These are phyloP conservation scores for Artomyces pyxidatus DNA, from an alignment of 768 basidiomycete species.

Conservation along the genomic window DNA sequence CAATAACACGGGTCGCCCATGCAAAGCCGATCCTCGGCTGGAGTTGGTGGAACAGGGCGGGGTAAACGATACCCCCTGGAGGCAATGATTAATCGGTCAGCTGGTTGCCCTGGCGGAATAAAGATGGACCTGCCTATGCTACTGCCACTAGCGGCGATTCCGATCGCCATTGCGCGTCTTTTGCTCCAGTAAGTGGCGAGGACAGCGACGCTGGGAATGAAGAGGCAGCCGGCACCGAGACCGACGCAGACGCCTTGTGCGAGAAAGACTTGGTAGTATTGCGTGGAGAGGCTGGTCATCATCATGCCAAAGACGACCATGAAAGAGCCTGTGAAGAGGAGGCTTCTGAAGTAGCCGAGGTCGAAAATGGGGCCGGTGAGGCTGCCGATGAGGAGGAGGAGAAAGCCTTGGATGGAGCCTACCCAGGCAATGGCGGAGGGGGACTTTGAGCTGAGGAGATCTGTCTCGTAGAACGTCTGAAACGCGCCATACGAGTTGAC, in stretches of 20 bases:
- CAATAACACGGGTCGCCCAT: slow-evolving; percentile 21
- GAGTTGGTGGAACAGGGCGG: slow-evolving; percentile 22
- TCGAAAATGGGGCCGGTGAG: slow-evolving; percentile 17
- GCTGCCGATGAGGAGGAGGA: slow-evolving; percentile 11
- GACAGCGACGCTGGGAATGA: slow-evolving; percentile 34
- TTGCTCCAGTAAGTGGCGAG: slow-evolving; percentile 38
- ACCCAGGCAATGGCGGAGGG: slow-evolving; percentile 18
- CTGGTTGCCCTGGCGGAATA: not conserved
- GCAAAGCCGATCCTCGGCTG: slow-evolving; percentile 20
- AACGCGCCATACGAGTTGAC: slow-evolving; percentile 16
- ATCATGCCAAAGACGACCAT: slow-evolving; percentile 12
- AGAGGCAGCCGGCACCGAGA: slow-evolving; percentile 35
- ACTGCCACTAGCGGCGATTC: slow-evolving; percentile 33
- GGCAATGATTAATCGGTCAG: not conserved
- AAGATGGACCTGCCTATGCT: slow-evolving; percentile 15
- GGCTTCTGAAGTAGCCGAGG: slow-evolving; percentile 12
- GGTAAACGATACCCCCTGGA: slow-evolving; percentile 20
- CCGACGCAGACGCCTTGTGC: slow-evolving; percentile 37
- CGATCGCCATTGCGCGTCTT: slow-evolving; percentile 34
- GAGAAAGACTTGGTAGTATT: slow-evolving; percentile 31
- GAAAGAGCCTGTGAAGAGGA: slow-evolving; percentile 15
- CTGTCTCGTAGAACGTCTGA: slow-evolving; percentile 11
- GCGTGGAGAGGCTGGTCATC: slow-evolving; percentile 13
- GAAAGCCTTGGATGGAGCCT: slow-evolving; percentile 15
- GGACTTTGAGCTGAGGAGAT: slow-evolving; percentile 5